Base-by-base conservation (phyloP, 371 early-diverging fungal genomes). In the Syncephalastrum monosporum region DNA sequence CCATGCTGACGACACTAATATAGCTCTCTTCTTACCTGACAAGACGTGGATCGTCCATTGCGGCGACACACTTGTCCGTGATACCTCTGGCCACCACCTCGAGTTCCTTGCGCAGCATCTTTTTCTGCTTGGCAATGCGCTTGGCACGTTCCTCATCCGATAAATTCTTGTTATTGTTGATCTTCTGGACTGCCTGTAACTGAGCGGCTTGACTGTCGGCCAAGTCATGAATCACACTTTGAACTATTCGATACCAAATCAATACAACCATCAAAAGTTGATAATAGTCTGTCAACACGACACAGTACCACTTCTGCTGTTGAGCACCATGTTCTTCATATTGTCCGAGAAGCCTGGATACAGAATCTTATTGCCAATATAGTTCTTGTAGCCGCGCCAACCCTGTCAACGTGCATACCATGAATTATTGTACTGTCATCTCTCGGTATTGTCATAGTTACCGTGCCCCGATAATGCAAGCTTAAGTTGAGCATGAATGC, bases 311-410 rank as follows among this genome's bases (percentile, higher is more conserved):
- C 46, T 17, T 47, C 33, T 38, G 25, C 65, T 65, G 16, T 42
- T 56, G n/a, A 85, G 59, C 5, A 88, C 82, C 13, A 72, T 63
- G 23, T 75, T 67, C 57, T 81, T 86, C 57, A 90, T 87, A 17
- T 81, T 79, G 7, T 67, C 55, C 7, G 85, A 74, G 57, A 86
- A 91, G 17, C 80, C 85, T 12, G 85, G 84, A 55, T 90, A 87
- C 49, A 89, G 75, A 38, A 91, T 84, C 25, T 83, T 81, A 14
- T 85, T 76, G 13, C 92, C 92, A 56, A 92, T 86, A 66, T 91
- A 91, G 55, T 84, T 75, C 61, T 84, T 82, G 63, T 92, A 90
- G 16, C 88, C 86, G 69, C 90, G 82, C 91, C 91, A 92, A 2
- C 63, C 63, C 63, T 61, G 38, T 33, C 5, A 10, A 33, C 10